Evolutionary conservation across 2,329 filamentous ascomycete genomes (phyloP).

Genomic region (Nemania sp.): DNA sequence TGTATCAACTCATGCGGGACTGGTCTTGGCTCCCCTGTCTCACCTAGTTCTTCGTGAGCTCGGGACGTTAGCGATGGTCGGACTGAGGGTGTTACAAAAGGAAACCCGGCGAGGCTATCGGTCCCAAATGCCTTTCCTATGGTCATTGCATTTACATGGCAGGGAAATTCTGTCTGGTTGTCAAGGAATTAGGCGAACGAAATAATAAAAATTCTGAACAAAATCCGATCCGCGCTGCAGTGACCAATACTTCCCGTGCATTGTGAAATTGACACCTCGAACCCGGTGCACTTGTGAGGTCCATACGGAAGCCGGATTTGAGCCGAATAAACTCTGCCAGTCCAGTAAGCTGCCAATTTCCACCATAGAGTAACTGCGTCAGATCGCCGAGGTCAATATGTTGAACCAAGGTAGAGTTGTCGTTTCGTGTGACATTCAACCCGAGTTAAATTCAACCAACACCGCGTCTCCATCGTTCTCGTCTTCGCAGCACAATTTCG

Average conservation of each 20-base stretch:
- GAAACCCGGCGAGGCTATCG: constrained; percentile 38
- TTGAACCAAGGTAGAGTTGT: too few relatives aligned
- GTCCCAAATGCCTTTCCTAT: constrained; percentile 43
- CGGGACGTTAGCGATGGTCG: constrained; percentile 36
- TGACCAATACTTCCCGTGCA: constrained; percentile 2
- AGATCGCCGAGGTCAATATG: too few relatives aligned
- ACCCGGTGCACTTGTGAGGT: too few relatives aligned
- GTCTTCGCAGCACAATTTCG: too few relatives aligned
- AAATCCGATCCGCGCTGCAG: constrained; percentile 1
- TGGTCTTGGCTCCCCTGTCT: constrained; percentile 28
- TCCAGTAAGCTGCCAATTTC: too few relatives aligned
- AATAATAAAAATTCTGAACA: constrained; percentile 47
- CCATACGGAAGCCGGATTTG: too few relatives aligned
- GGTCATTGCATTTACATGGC: constrained; percentile 55
- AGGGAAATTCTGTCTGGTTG: constrained; percentile 50
- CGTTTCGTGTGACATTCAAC: too few relatives aligned
- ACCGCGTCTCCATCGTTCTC: too few relatives aligned
- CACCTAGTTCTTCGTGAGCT: constrained; percentile 31
- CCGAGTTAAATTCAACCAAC: too few relatives aligned
- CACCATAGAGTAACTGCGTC: too few relatives aligned
- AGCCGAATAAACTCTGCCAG: too few relatives aligned
- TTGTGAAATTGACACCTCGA: not conserved
- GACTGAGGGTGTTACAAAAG: constrained; percentile 42
- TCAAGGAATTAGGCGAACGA: constrained; percentile 58
- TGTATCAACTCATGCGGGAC: constrained; percentile 23